Evolutionary conservation across 768 basidiomycete genomes (phyloP), one percentile per base, ranked within the genome.

Genomic region (Kwoniella botswanensis): DNA sequence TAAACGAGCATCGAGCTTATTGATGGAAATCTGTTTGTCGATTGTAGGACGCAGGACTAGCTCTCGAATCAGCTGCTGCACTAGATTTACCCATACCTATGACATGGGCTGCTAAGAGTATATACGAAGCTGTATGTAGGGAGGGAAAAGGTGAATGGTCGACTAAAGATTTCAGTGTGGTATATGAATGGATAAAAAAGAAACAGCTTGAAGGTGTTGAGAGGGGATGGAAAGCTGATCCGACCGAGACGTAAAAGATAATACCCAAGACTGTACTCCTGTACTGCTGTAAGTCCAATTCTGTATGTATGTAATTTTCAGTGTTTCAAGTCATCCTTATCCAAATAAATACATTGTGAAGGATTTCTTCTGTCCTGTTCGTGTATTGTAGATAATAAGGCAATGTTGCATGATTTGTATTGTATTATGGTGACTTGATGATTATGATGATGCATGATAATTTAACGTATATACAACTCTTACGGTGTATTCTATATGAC

Each of bases 41-140:
- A 12, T n/a, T 53, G n/a, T 52, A 81, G 79, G 79, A 81, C 44
- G 76, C 79, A 60, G 76, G 77, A 2, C 69, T 81, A 7, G 79
- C 77, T 2, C 66, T 81, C 6, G 72, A 74, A 46, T 76, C 79
- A 13, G 79, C 77, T n/a, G 72, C 77, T 42, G 67, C 55, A 22
- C 53, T 74, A 52, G 74, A 76, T 63, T 72, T 81, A 2, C 79
- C 79, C 2, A 76, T 74, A 52, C 79, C 79, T 10, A 63, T 81
- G 59, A 72, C 74, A 24, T 81, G 79, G 79, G 79, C 79, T 1
- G 77, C 79, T 6, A 76, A 74, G 62, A 77, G 76, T 57, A 76
- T 81, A 6, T 81, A 81, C 55, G 72, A 79, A 9, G 69, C 75
- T 50, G 79, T 81, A 10, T 79, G 79, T 41, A 35, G 60, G 4